Base-by-base conservation (phyloP, 352 stramenopile genomes). In the Phytophthora macrochlamydospora region DNA sequence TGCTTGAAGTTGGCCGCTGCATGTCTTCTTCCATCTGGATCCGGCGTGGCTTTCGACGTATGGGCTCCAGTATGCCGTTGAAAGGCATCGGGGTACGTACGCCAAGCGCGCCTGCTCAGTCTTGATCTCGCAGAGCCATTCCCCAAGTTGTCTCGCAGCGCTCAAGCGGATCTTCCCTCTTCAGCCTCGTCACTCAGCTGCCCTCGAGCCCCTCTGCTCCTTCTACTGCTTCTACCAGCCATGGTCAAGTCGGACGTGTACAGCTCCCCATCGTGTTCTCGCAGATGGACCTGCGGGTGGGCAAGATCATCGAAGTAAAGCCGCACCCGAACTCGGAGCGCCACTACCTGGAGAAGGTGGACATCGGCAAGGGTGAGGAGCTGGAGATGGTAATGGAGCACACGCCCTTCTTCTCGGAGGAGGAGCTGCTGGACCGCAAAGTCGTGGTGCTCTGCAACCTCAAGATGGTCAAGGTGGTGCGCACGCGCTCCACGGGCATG, bases 201-300 rank as follows among this genome's bases (percentile, higher is more conserved):
- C 24, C 49, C 35, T 51, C 35, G 35, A 40, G 6, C 9, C 35
- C 35, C 6, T 40, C 35, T 11, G 35, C n/a, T 50, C 11, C 30
- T 8, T 33, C n/a, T 37, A 61, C 13, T 29, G 28, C 24, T 12
- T 29, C 24, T 28, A 24, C 18, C 18, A 40, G 35, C 35, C 35
- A 92, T 92, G 81, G 83, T 86, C 73, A 92, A 92, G 73, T 87
- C 75, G 31, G 83, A 92, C 71, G 81, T 92, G 56, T 90, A 90
- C 73, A 84, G 69, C 52, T 90, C 83, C 83, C 83, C 9, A 89
- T 90, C 59, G 73, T 90, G 35, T 92, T 91, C 61, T 69, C 74
- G 28, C 79, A 90, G 59, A 52, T 90, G 62, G 84, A 92, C 62
- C 33, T 92, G 66, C 79, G 84, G 52, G 84, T 92, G 56, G 84